Percentiles rank a stretch among this genome's conserved stretches.
Evolutionary conservation across 768 basidiomycete genomes (phyloP).

Genomic region (Amanita muscaria): DNA sequence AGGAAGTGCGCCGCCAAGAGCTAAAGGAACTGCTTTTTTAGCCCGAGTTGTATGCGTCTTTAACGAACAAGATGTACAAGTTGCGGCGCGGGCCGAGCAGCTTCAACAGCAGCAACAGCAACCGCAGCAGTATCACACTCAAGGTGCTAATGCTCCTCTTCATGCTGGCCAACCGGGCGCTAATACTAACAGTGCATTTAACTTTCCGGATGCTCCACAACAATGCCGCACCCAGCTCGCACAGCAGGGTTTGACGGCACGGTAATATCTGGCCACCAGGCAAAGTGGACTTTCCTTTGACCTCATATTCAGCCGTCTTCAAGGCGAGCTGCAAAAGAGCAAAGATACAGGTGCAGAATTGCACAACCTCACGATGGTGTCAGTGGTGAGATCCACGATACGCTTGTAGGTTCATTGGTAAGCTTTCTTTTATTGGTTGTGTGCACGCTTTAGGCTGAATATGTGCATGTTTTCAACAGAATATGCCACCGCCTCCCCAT

Average conservation of each 20-base stretch:
- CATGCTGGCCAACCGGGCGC: slow-evolving; percentile 15
- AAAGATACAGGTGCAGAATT: too few species aligned
- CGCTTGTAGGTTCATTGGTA: slow-evolving; percentile 75
- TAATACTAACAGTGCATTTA: slow-evolving; percentile 10
- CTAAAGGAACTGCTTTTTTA: too few species aligned
- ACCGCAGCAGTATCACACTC: slow-evolving; percentile 17
- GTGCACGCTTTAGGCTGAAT: too few species aligned
- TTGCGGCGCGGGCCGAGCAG: slow-evolving; percentile 63
- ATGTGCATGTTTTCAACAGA: slow-evolving; percentile 31
- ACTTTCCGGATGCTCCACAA: slow-evolving; percentile 25
- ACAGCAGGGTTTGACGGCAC: slow-evolving; percentile 51
- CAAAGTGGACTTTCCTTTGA: too few species aligned
- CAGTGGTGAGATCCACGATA: slow-evolving; percentile 92
- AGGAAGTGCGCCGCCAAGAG: too few species aligned
- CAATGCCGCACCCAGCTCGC: too few species aligned
- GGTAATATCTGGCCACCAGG: slow-evolving; percentile 63
- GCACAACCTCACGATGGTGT: slow-evolving; percentile 60
- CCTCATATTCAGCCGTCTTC: too few species aligned
- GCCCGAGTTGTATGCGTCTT: slow-evolving; percentile 89
- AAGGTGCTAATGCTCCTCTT: too few species aligned
- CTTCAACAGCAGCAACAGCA: slow-evolving; percentile 47
- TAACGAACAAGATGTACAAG: slow-evolving; percentile 73
- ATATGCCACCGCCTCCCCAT: slow-evolving; percentile 3
- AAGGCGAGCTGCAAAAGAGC: too few species aligned
- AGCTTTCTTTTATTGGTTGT: too few species aligned